A percentile compares a stretch with the other conserved stretches of the same genome.
Conservation (phyloP, 495 filamentous ascomycete species). For the Hyaloscypha variabilis region DNA sequence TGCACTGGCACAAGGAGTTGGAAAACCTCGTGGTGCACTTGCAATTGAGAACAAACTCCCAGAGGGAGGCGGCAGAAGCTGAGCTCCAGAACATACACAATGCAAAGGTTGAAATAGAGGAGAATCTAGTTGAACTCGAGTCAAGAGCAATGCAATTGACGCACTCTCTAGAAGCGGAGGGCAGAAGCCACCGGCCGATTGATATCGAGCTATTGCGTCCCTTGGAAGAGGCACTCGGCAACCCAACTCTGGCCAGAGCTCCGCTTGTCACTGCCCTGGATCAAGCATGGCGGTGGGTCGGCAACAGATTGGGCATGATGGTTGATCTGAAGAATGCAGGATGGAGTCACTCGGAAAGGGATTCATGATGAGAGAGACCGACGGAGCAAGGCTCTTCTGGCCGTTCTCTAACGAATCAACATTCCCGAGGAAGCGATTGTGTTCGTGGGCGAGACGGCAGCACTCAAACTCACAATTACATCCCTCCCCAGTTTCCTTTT, state of each 20-base stretch:
- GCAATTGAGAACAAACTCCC: constrained; percentile 15
- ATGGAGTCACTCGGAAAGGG: background rate
- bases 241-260: background rate
- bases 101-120: constrained; percentile 19
- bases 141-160: constrained; percentile 18
- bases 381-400: background rate
- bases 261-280: background rate
- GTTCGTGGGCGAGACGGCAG: no score
- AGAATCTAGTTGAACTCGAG: constrained; percentile 17
- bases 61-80: constrained; percentile 16
- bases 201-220: constrained; percentile 19
- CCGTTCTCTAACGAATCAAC: background rate
- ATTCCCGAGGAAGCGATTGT: background rate
- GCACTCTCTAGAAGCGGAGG: constrained; percentile 21
- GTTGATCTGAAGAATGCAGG: background rate
- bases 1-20: constrained; percentile 21
- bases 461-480: no score
- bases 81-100: constrained; percentile 18
- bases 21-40: constrained; percentile 17
- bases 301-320: background rate
- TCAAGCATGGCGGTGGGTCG: background rate
- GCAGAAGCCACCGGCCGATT: constrained; percentile 22
- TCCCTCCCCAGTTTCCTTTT: no score
- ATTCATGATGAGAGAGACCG: background rate
- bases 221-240: constrained; percentile 15